Conservation (phyloP, 2,329 filamentous ascomycete species). For the Colletotrichum sp. region DNA sequence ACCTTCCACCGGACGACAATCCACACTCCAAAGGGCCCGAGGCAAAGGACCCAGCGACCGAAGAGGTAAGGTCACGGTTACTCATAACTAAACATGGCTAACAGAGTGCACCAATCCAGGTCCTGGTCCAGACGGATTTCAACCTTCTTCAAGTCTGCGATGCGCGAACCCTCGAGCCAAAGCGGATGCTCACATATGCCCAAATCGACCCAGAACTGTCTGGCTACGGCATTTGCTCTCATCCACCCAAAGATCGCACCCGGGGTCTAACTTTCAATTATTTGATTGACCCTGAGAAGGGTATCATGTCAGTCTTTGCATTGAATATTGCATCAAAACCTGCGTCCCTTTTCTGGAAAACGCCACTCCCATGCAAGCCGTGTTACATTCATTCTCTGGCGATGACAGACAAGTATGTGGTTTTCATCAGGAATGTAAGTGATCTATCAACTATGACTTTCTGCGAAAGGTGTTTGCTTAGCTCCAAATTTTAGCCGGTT, state of each 20-base stretch:
- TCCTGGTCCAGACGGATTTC: slow-evolving; percentile 20
- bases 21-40: slow-evolving; percentile 6
- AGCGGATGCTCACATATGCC: slow-evolving; percentile 22
- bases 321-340: slow-evolving; percentile 15
- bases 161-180: slow-evolving; percentile 19
- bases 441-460: no score
- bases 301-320: slow-evolving; percentile 14
- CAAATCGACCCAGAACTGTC: slow-evolving; percentile 19
- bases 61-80: background rate
- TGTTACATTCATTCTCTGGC: slow-evolving; percentile 22
- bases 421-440: slow-evolving; percentile 21
- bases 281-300: slow-evolving; percentile 7
- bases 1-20: slow-evolving; percentile 15
- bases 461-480: background rate
- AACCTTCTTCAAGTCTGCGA: slow-evolving; percentile 21
- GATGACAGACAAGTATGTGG: slow-evolving; percentile 21
- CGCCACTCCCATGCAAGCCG: slow-evolving; percentile 17
- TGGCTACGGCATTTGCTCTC: slow-evolving; percentile 21
- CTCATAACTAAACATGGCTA: background rate
- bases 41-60: background rate
- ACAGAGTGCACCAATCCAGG: background rate
- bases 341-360: slow-evolving; percentile 17
- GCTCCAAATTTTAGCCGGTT: background rate
- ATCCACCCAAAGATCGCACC: slow-evolving; percentile 19
- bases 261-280: slow-evolving; percentile 21